phyloP scores from a whole-genome alignment of 2,329 filamentous ascomycete genomes.

The Colletotrichum filicis region DNA sequence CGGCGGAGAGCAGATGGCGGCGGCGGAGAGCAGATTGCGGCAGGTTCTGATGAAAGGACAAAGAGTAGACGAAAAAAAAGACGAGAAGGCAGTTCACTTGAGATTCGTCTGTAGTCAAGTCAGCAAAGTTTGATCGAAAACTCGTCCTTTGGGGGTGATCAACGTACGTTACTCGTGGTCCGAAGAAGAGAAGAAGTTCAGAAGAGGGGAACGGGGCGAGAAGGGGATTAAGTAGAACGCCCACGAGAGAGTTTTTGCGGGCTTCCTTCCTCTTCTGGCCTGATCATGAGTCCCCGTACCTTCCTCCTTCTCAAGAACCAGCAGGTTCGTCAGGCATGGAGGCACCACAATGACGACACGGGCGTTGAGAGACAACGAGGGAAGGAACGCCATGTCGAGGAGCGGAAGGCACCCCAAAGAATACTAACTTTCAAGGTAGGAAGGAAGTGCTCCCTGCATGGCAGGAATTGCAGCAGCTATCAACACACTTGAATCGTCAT shows the following conservation, averaged over 20 bases:
- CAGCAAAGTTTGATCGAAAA: background rate
- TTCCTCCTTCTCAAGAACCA: background rate
- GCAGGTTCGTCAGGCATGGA: background rate
- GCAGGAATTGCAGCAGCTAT: background rate
- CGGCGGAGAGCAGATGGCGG: too few relatives aligned
- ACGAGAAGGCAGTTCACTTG: background rate
- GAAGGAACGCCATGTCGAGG: background rate
- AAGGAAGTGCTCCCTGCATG: too few relatives aligned
- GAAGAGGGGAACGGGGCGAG: background rate
- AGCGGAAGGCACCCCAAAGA: too few relatives aligned
- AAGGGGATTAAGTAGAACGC: background rate
- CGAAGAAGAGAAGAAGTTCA: background rate
- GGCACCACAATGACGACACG: background rate
- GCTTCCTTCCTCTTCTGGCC: background rate
- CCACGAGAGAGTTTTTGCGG: background rate
- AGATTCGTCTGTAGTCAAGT: background rate
- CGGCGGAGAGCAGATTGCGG: too few relatives aligned
- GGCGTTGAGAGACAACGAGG: background rate
- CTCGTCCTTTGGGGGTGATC: background rate
- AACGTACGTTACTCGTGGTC: background rate
- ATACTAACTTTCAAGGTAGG: too few relatives aligned
- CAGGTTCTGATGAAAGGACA: too few relatives aligned
- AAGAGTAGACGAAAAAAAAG: background rate
- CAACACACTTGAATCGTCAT: too few relatives aligned
- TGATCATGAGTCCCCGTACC: background rate